These are phyloP conservation scores for Chaetomium strumarium DNA, from an alignment of 2,329 filamentous ascomycete species.

Conservation along the genomic window DNA sequence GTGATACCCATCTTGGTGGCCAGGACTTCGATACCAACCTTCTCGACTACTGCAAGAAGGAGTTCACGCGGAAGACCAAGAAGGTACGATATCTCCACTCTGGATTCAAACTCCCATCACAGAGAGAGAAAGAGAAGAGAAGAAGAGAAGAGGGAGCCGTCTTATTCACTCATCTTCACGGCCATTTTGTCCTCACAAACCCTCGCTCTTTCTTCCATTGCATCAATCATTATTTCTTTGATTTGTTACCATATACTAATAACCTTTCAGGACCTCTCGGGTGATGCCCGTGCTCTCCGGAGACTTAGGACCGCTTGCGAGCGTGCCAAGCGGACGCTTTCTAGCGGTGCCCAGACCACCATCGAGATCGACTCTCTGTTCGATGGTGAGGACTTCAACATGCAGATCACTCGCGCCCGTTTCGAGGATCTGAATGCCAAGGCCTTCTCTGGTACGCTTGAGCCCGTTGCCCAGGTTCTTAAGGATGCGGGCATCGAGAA, in stretches of 20 bases:
- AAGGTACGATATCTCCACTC: conserved; percentile 37
- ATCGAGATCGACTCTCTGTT: conserved; percentile 99
- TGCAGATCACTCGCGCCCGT: conserved; percentile 94
- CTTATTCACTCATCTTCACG: neutral
- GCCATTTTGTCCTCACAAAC: neutral
- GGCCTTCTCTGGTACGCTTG: conserved; percentile 87
- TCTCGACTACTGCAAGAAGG: conserved; percentile 93
- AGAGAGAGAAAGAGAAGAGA: no score
- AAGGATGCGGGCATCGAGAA: conserved; percentile 89
- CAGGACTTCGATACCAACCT: conserved; percentile 96
- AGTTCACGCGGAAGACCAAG: conserved; percentile 78
- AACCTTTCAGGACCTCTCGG: conserved; percentile 51
- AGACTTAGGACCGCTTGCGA: conserved; percentile 97
- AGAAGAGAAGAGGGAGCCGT: neutral
- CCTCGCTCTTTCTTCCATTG: conserved; percentile 6
- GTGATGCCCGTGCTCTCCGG: conserved; percentile 86
- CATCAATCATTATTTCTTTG: neutral
- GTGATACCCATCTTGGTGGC: conserved; percentile 94
- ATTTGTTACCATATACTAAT: conserved; percentile 18
- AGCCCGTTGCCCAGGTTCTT: conserved; percentile 92
- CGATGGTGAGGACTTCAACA: conserved; percentile 95
- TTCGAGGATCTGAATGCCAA: conserved; percentile 98
- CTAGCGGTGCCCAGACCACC: conserved; percentile 93
- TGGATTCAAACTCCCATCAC: neutral
- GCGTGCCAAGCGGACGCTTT: conserved; percentile 98